Evolutionary conservation across 306 rosid species (phyloP), one percentile per base, ranked within the genome.

Genomic region (Astragalus membranaceus): DNA sequence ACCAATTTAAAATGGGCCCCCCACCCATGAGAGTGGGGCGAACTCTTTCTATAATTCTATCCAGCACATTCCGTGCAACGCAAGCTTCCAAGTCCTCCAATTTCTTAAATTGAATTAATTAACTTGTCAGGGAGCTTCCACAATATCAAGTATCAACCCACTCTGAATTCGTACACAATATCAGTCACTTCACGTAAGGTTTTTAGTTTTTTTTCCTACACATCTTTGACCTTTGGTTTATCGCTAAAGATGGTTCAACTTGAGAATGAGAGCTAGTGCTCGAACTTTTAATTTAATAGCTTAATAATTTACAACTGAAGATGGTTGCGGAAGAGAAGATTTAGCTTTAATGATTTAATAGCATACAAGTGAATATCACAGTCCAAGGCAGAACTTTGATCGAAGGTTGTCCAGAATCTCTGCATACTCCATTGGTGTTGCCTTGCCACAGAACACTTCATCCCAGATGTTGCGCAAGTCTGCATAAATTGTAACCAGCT

Each of bases 381-480:
- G 58, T 64, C 60, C 75, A 32, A 54, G 79, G 80, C 76, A 73
- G 82, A 84, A 95, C 80, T 86, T 86, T 10, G 91, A 67, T 71
- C 95, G 77, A 70, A 95, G 76, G 78, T 70, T 86, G 65, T 86
- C 89, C 59, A 95, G 89, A 74, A 63, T 79, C 82, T 86, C 91
- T 1, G 86, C 87, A 60, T 82, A 89, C 80, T 87, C 92, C 10
- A 82, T 82, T 8, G 95, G 92, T 48, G 88, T 85, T 70, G 92
- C 91, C 65, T 85, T 83, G 2, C 75, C 77, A 73, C 89, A 71
- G 72, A 95, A 95, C 73, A 86, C 89, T 61, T 80, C 92, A 64
- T 86, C 83, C 99, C 99, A 95, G 76, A 86, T 66, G 86, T 85
- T 91, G 60, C 67, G 73, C 54, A 89, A 76, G 43, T 83, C 99